Evolutionary conservation across 2,329 filamentous ascomycete species (phyloP).

Genomic region (Cladobotryum protrusum): DNA sequence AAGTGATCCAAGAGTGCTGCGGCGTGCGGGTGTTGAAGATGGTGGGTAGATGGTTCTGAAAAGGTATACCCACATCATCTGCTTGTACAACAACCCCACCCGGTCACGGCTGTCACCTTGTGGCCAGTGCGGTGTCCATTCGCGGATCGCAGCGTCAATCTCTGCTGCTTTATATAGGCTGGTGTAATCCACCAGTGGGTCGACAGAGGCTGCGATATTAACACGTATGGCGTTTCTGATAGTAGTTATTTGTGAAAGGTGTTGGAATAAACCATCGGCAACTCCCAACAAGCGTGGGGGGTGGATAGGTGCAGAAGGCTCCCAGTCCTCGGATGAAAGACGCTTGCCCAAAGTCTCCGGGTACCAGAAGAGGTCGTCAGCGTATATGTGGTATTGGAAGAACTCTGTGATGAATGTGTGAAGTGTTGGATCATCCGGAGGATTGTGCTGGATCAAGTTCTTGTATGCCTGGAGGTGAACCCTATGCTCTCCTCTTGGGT

Average conservation of each 20-base stretch:
- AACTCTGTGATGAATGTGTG: constrained; percentile 62
- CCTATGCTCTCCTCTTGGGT: constrained; percentile 63
- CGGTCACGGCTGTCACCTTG: constrained; percentile 50
- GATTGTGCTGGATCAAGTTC: constrained; percentile 57
- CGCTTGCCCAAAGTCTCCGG: constrained; percentile 32
- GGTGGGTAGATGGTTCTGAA: constrained; percentile 57
- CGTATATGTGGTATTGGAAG: constrained; percentile 74
- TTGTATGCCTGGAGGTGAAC: constrained; percentile 72
- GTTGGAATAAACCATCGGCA: constrained; percentile 72
- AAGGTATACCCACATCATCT: constrained; percentile 61
- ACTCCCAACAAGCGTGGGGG: constrained; percentile 66
- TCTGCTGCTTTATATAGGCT: constrained; percentile 66
- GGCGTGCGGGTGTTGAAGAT: constrained; percentile 22
- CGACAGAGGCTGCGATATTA: constrained; percentile 54
- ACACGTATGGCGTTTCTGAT: constrained; percentile 68
- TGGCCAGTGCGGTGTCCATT: constrained; percentile 64
- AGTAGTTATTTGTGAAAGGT: constrained; percentile 71
- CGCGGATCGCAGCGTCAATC: constrained; percentile 67
- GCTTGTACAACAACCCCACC: constrained; percentile 55
- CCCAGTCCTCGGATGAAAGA: constrained; percentile 40
- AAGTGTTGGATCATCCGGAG: constrained; percentile 61
- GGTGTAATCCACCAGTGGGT: constrained; percentile 67
- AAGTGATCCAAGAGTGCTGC: constrained; percentile 25
- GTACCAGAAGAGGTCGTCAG: constrained; percentile 54
- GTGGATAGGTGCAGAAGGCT: constrained; percentile 35